These are phyloP conservation scores for Malus sieversii DNA, from an alignment of 306 rosid species.

Conservation along the genomic window DNA sequence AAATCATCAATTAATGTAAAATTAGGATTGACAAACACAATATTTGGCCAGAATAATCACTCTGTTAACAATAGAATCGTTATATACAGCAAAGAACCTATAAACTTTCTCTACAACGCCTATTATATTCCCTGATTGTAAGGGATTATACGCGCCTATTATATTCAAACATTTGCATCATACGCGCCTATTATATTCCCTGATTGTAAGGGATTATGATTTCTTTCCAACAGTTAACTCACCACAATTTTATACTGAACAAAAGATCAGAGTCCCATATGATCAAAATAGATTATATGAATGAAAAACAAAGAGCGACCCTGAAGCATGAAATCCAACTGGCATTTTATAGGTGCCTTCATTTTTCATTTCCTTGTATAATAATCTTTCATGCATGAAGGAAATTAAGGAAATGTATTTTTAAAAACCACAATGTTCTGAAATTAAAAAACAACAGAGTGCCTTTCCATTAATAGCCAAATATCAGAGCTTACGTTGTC, in stretches of 20 bases:
- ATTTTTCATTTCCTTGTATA: neutral
- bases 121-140: too few species aligned
- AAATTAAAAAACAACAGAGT: neutral
- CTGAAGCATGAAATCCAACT: neutral
- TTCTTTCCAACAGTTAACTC: neutral
- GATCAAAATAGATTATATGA: neutral
- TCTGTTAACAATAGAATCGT: too few species aligned
- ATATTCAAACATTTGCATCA: too few species aligned
- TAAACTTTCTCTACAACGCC: too few species aligned
- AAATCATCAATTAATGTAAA: slow-evolving; percentile 7
- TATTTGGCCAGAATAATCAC: too few species aligned
- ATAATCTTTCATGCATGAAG: neutral
- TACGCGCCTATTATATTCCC: too few species aligned
- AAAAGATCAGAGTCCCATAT: neutral
- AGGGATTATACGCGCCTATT: too few species aligned
- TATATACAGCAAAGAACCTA: too few species aligned
- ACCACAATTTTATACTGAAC: neutral
- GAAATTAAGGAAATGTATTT: neutral
- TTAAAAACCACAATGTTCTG: neutral
- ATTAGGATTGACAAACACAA: too few species aligned
- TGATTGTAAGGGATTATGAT: too few species aligned
- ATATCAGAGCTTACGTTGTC: neutral
- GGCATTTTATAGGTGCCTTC: neutral
- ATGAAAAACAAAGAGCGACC: neutral
- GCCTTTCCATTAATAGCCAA: neutral